These are phyloP conservation scores for Microbotryum silenes-acaulis DNA, from an alignment of 1,284 basidiomycete species.

Conservation along the genomic window DNA sequence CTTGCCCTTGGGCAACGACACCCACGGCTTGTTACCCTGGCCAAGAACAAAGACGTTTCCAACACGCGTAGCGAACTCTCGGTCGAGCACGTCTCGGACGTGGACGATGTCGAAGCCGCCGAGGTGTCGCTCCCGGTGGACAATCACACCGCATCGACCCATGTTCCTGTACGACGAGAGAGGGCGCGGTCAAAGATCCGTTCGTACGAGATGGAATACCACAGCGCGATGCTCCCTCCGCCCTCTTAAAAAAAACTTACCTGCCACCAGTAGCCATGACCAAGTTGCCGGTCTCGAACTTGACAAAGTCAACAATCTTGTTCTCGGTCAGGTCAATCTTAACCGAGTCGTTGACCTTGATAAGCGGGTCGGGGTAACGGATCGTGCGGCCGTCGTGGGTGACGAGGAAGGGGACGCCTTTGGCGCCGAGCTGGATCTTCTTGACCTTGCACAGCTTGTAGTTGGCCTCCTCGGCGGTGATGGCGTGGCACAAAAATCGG, in stretches of 20 bases:
- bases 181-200: too few species aligned
- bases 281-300: conserved; percentile 96
- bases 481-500: conserved; percentile 98
- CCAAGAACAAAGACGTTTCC: conserved; percentile 98
- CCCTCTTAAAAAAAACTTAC: too few species aligned
- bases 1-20: conserved; percentile 97
- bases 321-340: conserved; percentile 92
- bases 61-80: conserved; percentile 92
- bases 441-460: conserved; percentile 99
- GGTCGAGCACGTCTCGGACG: conserved; percentile 89
- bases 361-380: conserved; percentile 94
- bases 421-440: conserved; percentile 81
- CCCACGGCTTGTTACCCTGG: conserved; percentile 88
- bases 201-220: too few species aligned
- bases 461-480: conserved; percentile 91
- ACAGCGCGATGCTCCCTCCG: too few species aligned
- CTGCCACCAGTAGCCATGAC: conserved; percentile 95
- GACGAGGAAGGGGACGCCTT: conserved; percentile 93
- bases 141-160: conserved; percentile 93
- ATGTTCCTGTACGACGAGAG: conserved; percentile 60
- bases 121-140: conserved; percentile 91
- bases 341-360: conserved; percentile 96
- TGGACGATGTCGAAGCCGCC: conserved; percentile 98
- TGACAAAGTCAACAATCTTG: conserved; percentile 88
- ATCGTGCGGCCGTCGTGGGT: conserved; percentile 99